Conservation (phyloP, 352 stramenopile genomes). For the Plasmopara halstedii region DNA sequence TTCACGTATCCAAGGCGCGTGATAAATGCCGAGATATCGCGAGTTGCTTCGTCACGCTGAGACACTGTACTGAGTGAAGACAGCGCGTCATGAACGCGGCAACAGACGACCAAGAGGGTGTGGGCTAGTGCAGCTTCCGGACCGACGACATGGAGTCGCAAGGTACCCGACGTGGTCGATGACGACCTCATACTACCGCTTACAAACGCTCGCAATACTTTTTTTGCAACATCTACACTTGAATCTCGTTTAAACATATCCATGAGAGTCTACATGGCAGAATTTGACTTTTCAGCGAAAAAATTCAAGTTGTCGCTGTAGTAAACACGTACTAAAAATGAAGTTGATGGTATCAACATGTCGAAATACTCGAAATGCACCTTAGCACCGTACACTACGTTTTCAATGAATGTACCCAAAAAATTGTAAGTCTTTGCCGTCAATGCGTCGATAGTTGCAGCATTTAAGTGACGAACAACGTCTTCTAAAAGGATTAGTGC, state of each 20-base stretch:
- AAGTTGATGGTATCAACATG: conserved; percentile 59
- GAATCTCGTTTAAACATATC: conserved; percentile 81
- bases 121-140: conserved; percentile 75
- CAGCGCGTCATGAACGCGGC: conserved; percentile 75
- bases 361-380: conserved; percentile 63
- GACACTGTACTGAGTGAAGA: conserved; percentile 63
- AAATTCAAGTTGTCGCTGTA: background rate
- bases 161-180: conserved; percentile 12
- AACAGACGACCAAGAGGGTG: conserved; percentile 80
- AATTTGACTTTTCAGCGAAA: too few relatives aligned
- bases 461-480: conserved; percentile 75
- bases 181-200: conserved; percentile 21
- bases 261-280: conserved; percentile 63
- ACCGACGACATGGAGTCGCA: conserved; percentile 60
- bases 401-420: conserved; percentile 66
- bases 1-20: conserved; percentile 40
- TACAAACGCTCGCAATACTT: conserved; percentile 77
- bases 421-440: conserved; percentile 61
- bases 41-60: conserved; percentile 46
- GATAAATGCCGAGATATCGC: conserved; percentile 81
- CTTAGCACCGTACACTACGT: conserved; percentile 66
- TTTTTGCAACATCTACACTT: conserved; percentile 76
- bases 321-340: conserved; percentile 47
- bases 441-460: conserved; percentile 44
- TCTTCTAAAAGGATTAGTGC: conserved; percentile 80